Conservation (phyloP, 169 alveolate species). For the Cryptosporidium ubiquitum region DNA sequence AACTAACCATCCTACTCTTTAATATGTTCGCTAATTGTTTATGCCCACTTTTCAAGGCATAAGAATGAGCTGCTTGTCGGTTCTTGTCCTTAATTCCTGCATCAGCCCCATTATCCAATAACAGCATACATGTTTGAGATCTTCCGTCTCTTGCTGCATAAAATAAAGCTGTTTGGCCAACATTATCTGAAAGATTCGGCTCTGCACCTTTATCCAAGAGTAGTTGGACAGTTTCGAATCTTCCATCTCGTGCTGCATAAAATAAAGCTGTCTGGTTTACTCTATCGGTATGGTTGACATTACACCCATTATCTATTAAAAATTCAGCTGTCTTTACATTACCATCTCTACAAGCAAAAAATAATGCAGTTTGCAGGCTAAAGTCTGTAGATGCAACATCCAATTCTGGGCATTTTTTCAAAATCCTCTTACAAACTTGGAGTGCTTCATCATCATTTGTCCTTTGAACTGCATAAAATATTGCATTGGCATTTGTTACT, state of each 20-base stretch:
- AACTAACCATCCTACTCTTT: constrained; percentile 28
- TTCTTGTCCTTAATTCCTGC: constrained; percentile 87
- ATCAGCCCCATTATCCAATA: constrained; percentile 89
- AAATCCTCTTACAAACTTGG: constrained; percentile 83
- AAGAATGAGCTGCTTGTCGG: constrained; percentile 89
- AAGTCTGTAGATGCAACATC: constrained; percentile 85
- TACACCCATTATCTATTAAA: constrained; percentile 87
- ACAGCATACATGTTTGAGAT: constrained; percentile 86
- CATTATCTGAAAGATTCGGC: constrained; percentile 87
- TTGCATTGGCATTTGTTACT: constrained; percentile 80
- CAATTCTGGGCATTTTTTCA: constrained; percentile 83
- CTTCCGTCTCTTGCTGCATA: constrained; percentile 93
- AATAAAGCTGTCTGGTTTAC: constrained; percentile 91
- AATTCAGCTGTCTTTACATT: constrained; percentile 85
- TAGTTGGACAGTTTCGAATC: constrained; percentile 83
- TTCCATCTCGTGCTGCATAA: constrained; percentile 94
- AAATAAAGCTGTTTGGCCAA: constrained; percentile 90
- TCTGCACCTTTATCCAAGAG: constrained; percentile 87
- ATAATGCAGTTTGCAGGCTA: constrained; percentile 90
- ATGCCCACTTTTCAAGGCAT: constrained; percentile 90
- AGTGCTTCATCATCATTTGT: constrained; percentile 87
- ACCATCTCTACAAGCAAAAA: constrained; percentile 95
- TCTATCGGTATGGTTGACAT: constrained; percentile 90
- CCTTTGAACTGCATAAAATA: constrained; percentile 88
- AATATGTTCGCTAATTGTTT: constrained; percentile 85